These are phyloP conservation scores for Mimosa pudica DNA, from an alignment of 306 rosid genomes.

Conservation along the genomic window DNA sequence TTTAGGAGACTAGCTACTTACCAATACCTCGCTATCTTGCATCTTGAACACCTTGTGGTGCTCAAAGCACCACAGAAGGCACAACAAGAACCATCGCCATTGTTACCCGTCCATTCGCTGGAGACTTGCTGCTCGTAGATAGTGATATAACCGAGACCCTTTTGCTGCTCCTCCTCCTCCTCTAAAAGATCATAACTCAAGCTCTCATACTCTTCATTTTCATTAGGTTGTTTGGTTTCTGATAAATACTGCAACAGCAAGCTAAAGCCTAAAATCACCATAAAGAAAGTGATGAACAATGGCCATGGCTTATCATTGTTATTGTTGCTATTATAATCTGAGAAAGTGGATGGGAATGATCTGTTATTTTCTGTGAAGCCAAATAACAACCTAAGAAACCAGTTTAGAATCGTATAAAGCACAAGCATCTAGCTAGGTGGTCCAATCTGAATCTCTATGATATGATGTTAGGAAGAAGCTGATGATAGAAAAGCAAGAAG, in stretches of 20 bases:
- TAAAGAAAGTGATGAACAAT: neutral
- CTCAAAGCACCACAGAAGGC: conserved; percentile 33
- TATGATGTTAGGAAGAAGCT: neutral
- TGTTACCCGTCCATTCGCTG: neutral
- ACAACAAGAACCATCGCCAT: conserved; percentile 27
- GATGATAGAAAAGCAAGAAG: neutral
- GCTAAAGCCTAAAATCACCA: conserved; percentile 10
- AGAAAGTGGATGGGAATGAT: neutral
- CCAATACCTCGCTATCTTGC: conserved; percentile 50
- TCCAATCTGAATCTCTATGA: neutral
- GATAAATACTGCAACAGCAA: neutral
- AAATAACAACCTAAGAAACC: conserved; percentile 32
- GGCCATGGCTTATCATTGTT: neutral
- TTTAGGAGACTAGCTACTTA: conserved; percentile 15
- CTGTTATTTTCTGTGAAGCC: conserved; percentile 28
- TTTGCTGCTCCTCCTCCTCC: neutral
- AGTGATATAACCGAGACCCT: neutral
- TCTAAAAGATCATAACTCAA: neutral
- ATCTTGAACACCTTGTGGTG: conserved; percentile 42
- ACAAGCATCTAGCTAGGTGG: conserved; percentile 33
- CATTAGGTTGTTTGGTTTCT: neutral
- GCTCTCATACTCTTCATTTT: conserved; percentile 10
- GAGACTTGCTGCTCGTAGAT: neutral
- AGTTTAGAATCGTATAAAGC: conserved; percentile 27
- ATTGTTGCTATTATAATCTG: neutral